Base-by-base conservation (phyloP, 129 eudicot genomes). In the Erigeron canadensis region DNA sequence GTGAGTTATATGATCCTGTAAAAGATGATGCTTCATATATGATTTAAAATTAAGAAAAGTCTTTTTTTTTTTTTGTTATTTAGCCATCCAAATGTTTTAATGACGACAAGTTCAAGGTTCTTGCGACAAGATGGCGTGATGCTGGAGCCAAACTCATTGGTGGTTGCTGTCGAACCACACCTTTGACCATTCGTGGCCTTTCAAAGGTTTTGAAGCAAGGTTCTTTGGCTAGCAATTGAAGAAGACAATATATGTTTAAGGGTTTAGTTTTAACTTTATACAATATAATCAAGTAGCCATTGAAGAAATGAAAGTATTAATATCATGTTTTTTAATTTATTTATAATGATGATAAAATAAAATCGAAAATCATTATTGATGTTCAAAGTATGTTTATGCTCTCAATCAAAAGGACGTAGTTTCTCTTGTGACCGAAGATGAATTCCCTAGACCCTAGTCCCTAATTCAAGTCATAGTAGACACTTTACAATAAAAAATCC, bases 81-180 rank as follows among this genome's bases (percentile, higher is more conserved):
- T 74, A 92, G 98, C 91, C 96, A 63, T 85, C 98, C 3, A 84
- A 80, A 70, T 87, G 96, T 72, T 85, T 81, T 46, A 91, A 82
- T 5, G 90, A 89, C n/a, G 86, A 87, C 42, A 84, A 80, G 75
- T 89, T 92, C 41, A 79, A 77, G 85, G 45, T 60, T 44, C 78
- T 66, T 28, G 96, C 95, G 3, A 63, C 78, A 39, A 85, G 78
- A 74, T 92, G 98, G 98, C 71, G 85, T 2, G 90, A 92, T 64
- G 77, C 95, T 0, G 96, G 98, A 72, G 98, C 98, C 17, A 70
- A 81, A 42, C 81, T 89, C 41, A 89, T 89, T 0, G 98, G 95
- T 10, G 98, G 98, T 23, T 92, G 96, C 70, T 92, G 98, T 42
- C 71, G 91, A 74, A 92, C 98, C n/a, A 84, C 96, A 6, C 96